Evolutionary conservation across 495 filamentous ascomycete genomes (phyloP), one percentile per base, ranked within the genome.

Genomic region (Neurospora sp.): DNA sequence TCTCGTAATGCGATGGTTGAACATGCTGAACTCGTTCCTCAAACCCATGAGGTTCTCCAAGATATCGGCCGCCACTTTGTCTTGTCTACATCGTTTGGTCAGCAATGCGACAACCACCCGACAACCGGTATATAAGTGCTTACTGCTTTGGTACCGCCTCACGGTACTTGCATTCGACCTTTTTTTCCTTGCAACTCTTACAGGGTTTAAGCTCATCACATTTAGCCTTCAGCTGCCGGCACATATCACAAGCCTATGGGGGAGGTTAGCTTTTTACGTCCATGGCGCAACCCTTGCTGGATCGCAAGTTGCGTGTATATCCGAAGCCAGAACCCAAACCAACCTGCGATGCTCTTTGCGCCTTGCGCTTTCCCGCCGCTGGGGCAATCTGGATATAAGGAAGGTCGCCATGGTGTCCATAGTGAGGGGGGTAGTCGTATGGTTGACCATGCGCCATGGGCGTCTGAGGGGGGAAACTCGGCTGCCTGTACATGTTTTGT

Each of bases 121-220:
- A 75, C 69, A 14, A 27, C 48, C 20, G 20, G 48, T 27, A 59
- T 59, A 59, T 7, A 27, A 14, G 38, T 39, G 82, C 88, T 76
- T 81, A 92, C 90, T 90, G 89, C 73, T 91, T 91, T 37, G 89
- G 89, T 16, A 88, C 88, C 7, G 90, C 87, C 71, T 91, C 89
- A 37, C 89, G 86, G 77, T 92, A 92, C 76, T 86, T 85, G 81
- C 90, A 92, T 27, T 87, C 83, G 9, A 88, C 79, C 59, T 83
- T 84, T 75, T 89, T 89, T 73, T 89, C 87, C 70, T 83, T 83
- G 74, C 87, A 89, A 54, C 84, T 87, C 48, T 84, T 85, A 76
- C 87, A 89, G 3, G 87, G 90, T 79, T 86, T 90, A 71, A 84
- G 83, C 82, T 92, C 90, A 73, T 91, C 89, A 78, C 90, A 92